These are phyloP conservation scores for Cutaneotrichosporon cyanovorans DNA, from an alignment of 1,284 basidiomycete genomes.

Conservation along the genomic window DNA sequence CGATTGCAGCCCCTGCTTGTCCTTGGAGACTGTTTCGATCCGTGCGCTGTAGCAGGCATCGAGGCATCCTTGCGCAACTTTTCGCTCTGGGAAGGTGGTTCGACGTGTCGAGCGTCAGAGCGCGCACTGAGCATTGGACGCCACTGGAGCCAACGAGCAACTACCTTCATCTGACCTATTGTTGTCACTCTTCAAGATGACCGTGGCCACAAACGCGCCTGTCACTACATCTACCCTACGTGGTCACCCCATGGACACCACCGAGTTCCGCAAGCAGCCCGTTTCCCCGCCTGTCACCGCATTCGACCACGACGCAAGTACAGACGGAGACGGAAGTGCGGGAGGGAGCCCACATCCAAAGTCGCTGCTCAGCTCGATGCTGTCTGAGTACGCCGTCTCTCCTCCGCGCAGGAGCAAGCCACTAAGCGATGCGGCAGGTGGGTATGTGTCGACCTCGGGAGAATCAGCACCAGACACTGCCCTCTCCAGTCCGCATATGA, in stretches of 20 bases:
- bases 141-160: no score
- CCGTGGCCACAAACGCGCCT: no score
- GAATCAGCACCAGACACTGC: conserved; percentile 26
- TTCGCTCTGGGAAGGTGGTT: no score
- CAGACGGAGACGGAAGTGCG: conserved; percentile 7
- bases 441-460: conserved; percentile 11
- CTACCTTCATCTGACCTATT: no score
- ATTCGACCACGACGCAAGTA: conserved; percentile 9
- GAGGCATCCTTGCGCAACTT: no score
- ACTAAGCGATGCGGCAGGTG: neutral
- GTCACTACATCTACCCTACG: no score
- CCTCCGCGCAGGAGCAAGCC: conserved; percentile 11
- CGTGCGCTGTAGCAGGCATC: no score
- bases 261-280: conserved; percentile 14
- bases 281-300: conserved; percentile 2
- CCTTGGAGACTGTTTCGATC: no score
- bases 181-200: no score
- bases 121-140: no score
- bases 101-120: no score
- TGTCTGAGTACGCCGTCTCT: conserved; percentile 10
- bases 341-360: conserved; percentile 12
- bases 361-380: conserved; percentile 27
- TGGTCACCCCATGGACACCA: neutral
- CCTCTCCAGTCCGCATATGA: conserved; percentile 21
- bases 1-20: no score